These are phyloP conservation scores for Dichotomopilus funicola DNA, from an alignment of 2,329 filamentous ascomycete species.

Conservation along the genomic window DNA sequence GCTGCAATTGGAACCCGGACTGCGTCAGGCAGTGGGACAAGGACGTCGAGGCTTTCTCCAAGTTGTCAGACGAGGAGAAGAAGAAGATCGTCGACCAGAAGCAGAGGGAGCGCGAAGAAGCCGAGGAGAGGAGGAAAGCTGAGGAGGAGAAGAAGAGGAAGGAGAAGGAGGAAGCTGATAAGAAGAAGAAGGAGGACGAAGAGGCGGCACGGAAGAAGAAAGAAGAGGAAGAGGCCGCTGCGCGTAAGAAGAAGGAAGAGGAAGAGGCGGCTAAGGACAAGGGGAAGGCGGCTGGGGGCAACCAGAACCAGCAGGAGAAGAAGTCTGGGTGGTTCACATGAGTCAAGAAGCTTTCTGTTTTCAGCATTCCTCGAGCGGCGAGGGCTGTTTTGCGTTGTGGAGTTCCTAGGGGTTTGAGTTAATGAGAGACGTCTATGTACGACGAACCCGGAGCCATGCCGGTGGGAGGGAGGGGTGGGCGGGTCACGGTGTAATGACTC, in stretches of 20 bases:
- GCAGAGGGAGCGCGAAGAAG: slow-evolving; percentile 28
- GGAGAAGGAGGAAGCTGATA: slow-evolving; percentile 20
- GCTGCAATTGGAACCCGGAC: slow-evolving; percentile 61
- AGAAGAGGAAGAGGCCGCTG: slow-evolving; percentile 8
- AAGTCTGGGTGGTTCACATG: slow-evolving; percentile 16
- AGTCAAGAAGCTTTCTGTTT: slow-evolving; percentile 1
- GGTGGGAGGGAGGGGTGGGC: neutral
- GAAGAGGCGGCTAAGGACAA: slow-evolving; percentile 16
- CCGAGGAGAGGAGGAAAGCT: slow-evolving; percentile 22
- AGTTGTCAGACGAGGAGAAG: slow-evolving; percentile 53
- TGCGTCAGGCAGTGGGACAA: slow-evolving; percentile 62
- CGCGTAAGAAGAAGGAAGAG: slow-evolving; percentile 13
- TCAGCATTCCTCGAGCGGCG: slow-evolving; percentile 10
- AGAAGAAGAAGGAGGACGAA: slow-evolving; percentile 19
- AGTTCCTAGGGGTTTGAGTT: slow-evolving; percentile 7
- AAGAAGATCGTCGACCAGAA: slow-evolving; percentile 39
- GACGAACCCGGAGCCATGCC: neutral
- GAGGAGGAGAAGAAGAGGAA: slow-evolving; percentile 26
- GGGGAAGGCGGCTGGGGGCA: slow-evolving; percentile 2
- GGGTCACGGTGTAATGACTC: neutral
- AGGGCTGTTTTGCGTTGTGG: slow-evolving; percentile 5
- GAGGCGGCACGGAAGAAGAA: slow-evolving; percentile 13
- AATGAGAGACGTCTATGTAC: slow-evolving; percentile 17
- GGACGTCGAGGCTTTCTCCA: slow-evolving; percentile 54
- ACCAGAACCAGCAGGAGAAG: slow-evolving; percentile 12